Conservation (phyloP, 2,329 filamentous ascomycete species). For the Fusarium decemcellulare region DNA sequence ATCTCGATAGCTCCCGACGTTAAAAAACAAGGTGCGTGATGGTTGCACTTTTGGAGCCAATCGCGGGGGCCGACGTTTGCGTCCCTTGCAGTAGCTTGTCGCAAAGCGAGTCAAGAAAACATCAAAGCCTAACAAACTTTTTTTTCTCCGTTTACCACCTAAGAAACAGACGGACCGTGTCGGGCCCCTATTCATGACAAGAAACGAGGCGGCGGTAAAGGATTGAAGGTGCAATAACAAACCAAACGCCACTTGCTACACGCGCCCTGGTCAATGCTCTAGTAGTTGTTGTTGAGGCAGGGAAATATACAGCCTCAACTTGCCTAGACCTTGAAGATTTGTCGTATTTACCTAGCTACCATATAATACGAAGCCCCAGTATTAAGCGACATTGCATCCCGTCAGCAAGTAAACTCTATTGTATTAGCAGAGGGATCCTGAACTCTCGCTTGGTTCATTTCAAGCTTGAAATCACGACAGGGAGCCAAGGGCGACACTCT, state of each 20-base stretch:
- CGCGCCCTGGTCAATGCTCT: no score
- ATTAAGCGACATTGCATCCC: background rate
- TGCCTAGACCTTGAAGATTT: no score
- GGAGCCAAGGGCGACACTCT: background rate
- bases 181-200: background rate
- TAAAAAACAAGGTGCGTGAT: background rate
- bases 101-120: constrained; percentile 1
- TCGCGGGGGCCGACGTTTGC: background rate
- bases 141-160: background rate
- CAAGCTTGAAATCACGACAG: background rate
- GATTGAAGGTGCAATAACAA: constrained; percentile 11
- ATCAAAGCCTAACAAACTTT: background rate
- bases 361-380: constrained; percentile 4
- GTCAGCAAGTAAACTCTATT: background rate
- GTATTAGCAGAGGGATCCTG: constrained; percentile 10
- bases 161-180: background rate
- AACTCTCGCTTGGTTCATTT: constrained; percentile 7
- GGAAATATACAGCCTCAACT: no score
- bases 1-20: background rate
- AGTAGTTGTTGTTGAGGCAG: no score
- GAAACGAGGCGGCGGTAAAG: background rate
- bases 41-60: constrained; percentile 1
- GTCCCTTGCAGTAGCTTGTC: constrained; percentile 10
- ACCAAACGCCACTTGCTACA: no score
- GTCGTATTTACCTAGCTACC: no score